Evolutionary conservation across 768 basidiomycete genomes (phyloP), one percentile per base, ranked within the genome.

Genomic region (Boletus sp.): DNA sequence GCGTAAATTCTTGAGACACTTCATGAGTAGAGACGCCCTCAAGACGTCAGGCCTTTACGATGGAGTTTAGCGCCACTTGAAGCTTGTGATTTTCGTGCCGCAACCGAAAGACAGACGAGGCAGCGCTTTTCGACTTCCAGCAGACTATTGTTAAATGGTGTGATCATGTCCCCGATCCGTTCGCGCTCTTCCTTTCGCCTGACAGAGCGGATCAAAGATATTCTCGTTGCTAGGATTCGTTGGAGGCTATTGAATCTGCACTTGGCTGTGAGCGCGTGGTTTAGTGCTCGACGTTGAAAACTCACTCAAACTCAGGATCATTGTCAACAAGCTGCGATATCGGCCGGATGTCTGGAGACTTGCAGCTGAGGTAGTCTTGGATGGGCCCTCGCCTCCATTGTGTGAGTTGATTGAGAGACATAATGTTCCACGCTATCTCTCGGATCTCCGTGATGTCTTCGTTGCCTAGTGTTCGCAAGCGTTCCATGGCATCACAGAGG

Each of bases 21-120:
- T 80, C 77, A n/a, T 75, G 75, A 4, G 82, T 76, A 0, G 79
- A 67, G 1, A 54, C 60, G 2, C 59, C 66, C 57, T 83, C 83
- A 5, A 94, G 72, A 37, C 74, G 77, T 66, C 90, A 87, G 1
- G 93, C 92, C 29, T 83, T 82, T 32, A 91, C 78, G 37, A 95
- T 78, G 5, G 94, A 86, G 65, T 96, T 98, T 29, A 97, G 73
- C 0, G 96, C 92, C 36, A 94, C 82, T 65, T 97, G 94, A 15
- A 82, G 71, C 48, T 91, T 83, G 50, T 82, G 84, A 80, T 37
- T 77, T 68, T 18, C 94, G 80, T 14, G 96, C 94, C 29, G 84
- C 85, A 64, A 78, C 73, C 14, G 85, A 93, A 55, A 97, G 76
- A 17, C 77, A 77, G 32, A 94, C 71, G 8, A 96, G 83, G 63